Percentiles rank a stretch among this genome's conserved stretches.
phyloP scores from a whole-genome alignment of 1,284 basidiomycete species.

The Xerocomus minutiporus region DNA sequence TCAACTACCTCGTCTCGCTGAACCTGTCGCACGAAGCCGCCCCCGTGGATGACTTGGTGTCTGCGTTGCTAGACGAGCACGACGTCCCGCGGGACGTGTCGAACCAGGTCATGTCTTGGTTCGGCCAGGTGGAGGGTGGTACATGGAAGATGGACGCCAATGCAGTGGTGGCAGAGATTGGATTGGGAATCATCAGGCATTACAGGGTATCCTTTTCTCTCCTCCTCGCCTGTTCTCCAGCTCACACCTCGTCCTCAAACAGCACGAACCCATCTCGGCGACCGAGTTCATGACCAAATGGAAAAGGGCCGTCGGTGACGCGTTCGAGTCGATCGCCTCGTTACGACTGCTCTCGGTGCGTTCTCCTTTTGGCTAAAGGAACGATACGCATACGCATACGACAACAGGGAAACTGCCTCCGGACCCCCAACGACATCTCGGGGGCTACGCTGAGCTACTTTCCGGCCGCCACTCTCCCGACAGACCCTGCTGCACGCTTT shows the following conservation, averaged over 20 bases:
- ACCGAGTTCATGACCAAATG: constrained; percentile 61
- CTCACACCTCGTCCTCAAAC: constrained; percentile 3
- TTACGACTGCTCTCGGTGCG: constrained; percentile 64
- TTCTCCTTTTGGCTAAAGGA: not conserved
- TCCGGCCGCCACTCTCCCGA: constrained; percentile 66
- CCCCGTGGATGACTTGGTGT: constrained; percentile 50
- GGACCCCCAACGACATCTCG: constrained; percentile 29
- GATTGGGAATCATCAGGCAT: constrained; percentile 63
- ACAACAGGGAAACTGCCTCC: constrained; percentile 68
- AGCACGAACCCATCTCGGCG: constrained; percentile 56
- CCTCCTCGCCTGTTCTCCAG: not conserved
- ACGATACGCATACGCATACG: not conserved
- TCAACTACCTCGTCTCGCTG: constrained; percentile 64
- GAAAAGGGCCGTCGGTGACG: constrained; percentile 69
- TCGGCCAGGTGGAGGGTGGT: constrained; percentile 56
- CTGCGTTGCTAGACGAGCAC: constrained; percentile 66
- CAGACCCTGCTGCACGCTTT: constrained; percentile 74
- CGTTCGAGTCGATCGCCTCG: constrained; percentile 56
- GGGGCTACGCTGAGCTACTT: constrained; percentile 56
- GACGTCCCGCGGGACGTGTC: constrained; percentile 62
- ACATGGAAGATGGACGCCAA: constrained; percentile 63
- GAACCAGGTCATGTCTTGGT: constrained; percentile 73
- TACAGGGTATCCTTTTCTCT: constrained; percentile 46
- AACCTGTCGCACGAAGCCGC: constrained; percentile 47
- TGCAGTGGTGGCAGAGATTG: constrained; percentile 61